Conservation (phyloP, 1,139 yeast species). For the Candida frijolesensis region DNA sequence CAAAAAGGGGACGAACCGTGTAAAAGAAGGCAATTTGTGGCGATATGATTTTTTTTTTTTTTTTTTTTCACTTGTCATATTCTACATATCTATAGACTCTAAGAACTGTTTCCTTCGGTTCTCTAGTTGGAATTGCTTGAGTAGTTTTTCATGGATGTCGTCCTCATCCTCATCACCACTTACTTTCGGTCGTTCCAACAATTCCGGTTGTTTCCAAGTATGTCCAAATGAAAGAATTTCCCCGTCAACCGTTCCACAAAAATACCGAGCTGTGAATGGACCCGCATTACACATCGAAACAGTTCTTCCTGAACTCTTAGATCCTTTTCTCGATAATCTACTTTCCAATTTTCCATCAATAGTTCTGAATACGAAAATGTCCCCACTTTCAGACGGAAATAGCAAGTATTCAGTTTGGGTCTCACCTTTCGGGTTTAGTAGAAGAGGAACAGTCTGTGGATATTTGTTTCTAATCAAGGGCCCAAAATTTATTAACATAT, state of each 20-base stretch:
- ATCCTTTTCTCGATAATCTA: constrained; percentile 45
- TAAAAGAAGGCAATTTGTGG: too few species aligned
- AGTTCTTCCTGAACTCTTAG: constrained; percentile 40
- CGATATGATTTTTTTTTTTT: not conserved
- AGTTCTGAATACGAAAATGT: constrained; percentile 63
- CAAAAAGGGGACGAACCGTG: too few species aligned
- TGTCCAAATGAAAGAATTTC: constrained; percentile 57
- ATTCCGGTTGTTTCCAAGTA: constrained; percentile 22
- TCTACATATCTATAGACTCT: constrained; percentile 6
- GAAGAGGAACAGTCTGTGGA: constrained; percentile 49
- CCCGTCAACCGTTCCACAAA: constrained; percentile 62
- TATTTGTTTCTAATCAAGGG: constrained; percentile 72
- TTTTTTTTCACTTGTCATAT: not conserved
- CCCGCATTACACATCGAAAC: constrained; percentile 55
- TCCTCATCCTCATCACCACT: constrained; percentile 11
- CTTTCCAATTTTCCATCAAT: constrained; percentile 65
- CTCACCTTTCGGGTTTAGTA: constrained; percentile 47
- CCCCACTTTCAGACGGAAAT: constrained; percentile 81
- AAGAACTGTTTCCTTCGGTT: constrained; percentile 11
- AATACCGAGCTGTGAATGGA: constrained; percentile 43
- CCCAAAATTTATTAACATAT: constrained; percentile 73
- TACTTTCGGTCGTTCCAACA: constrained; percentile 12
- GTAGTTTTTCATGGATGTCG: constrained; percentile 11
- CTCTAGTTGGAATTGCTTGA: constrained; percentile 10
- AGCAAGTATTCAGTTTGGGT: constrained; percentile 59